Percentiles rank a stretch among this genome's conserved stretches.
These are phyloP conservation scores for Erysiphe pulchra DNA, from an alignment of 2,329 filamentous ascomycete species.

Conservation along the genomic window DNA sequence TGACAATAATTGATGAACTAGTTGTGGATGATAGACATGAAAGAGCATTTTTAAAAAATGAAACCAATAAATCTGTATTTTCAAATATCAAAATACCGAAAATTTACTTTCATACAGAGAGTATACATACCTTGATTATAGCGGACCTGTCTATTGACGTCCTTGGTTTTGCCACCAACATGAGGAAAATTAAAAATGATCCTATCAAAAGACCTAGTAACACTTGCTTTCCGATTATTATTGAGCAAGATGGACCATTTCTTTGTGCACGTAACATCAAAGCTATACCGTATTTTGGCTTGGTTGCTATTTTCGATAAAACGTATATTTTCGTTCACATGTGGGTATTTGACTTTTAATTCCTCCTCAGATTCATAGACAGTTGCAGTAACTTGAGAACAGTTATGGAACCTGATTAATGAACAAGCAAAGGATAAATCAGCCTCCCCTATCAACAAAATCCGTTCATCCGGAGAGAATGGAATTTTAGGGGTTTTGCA, in stretches of 20 bases:
- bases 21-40: constrained; percentile 22
- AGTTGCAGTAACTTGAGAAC: constrained; percentile 41
- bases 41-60: constrained; percentile 34
- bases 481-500: constrained; percentile 24
- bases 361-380: constrained; percentile 33
- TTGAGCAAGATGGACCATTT: constrained; percentile 13
- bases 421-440: constrained; percentile 56
- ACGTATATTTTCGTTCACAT: constrained; percentile 32
- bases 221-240: constrained; percentile 1
- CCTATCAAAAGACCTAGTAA: constrained; percentile 31
- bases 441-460: constrained; percentile 56
- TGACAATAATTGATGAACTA: constrained; percentile 44
- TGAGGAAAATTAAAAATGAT: constrained; percentile 96
- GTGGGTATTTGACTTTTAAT: constrained; percentile 49
- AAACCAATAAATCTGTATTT: constrained; percentile 32
- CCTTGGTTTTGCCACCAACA: constrained; percentile 71
- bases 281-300: constrained; percentile 26
- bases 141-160: constrained; percentile 83
- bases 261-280: constrained; percentile 42
- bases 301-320: constrained; percentile 20
- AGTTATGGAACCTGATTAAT: constrained; percentile 38
- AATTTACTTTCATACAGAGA: background rate
- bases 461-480: constrained; percentile 37
- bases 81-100: background rate
- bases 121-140: constrained; percentile 40